Base-by-base conservation (phyloP, 306 rosid species). In the Gynostemma pentaphyllum region DNA sequence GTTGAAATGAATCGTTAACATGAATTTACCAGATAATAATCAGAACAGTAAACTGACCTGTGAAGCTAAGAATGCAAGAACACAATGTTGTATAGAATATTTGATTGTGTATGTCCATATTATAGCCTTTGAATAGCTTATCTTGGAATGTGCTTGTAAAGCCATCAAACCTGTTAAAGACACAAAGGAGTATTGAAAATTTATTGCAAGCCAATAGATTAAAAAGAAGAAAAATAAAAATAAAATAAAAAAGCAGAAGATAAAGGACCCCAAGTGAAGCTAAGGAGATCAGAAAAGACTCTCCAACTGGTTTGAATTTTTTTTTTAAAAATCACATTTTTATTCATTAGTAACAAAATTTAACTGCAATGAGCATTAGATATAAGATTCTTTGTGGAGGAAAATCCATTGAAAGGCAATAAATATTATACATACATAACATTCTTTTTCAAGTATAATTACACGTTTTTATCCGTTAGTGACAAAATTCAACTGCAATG, bases 101-200 rank as follows among this genome's bases (percentile, higher is more conserved):
- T 86, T 92, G 99, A 78, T 92, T 92, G 69, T 92, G 95, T 76
- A 92, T 92, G 78, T 92, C 95, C 99, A 92, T 92, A 77, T 92
- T 82, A 75, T 92, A 92, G 74, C 99, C 99, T 76, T 70, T 92
- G 73, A 92, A 92, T 45, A 92, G 81, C 74, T 88, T 92, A 75
- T 88, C 99, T 74, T 92, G 99, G 70, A 92, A 92, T 23, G 99
- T 92, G 85, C 96, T 92, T 70, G 96, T 92, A 76, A 92, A 92
- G 68, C 96, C 99, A 75, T 92, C 99, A 79, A 78, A 77, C 79
- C 88, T 83, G 72, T 66, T 29, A 66, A 46, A 46, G 50, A 70
- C 12, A 54, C 41, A 0, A 32, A 32, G 37, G 4, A 78, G 71
- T 40, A 56, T 63, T 18, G 34, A 45, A 61, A 41, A 32, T 29